Evolutionary conservation across 495 filamentous ascomycete species (phyloP).

Genomic region (Chaetomium tenue): DNA sequence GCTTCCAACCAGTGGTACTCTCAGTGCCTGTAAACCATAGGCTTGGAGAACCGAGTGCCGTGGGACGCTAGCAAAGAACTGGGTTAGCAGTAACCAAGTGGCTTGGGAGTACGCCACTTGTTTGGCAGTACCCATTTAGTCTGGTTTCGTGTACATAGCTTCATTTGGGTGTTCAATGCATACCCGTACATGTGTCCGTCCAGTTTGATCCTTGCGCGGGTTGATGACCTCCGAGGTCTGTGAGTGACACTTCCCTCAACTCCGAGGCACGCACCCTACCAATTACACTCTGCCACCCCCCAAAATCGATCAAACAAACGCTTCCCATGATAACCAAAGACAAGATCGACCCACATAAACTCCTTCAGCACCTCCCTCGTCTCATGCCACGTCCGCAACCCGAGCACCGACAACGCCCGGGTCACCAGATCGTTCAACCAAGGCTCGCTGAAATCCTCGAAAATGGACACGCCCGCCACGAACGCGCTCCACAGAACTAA

Average conservation of each 20-base stretch:
- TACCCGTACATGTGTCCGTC: conserved; percentile 7
- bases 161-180: neutral
- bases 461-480: conserved; percentile 15
- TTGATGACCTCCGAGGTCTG: no score
- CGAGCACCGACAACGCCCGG: neutral
- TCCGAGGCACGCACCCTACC: no score
- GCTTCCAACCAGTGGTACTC: conserved; percentile 36
- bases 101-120: no score
- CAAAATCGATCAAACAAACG: neutral
- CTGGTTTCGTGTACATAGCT: conserved; percentile 20
- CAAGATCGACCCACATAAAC: conserved; percentile 22
- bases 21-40: conserved; percentile 33
- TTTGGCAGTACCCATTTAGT: no score
- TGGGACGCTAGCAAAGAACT: neutral
- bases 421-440: conserved; percentile 10
- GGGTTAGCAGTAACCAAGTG: neutral
- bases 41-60: neutral
- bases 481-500: conserved; percentile 18
- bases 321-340: neutral
- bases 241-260: no score
- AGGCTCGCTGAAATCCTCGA: conserved; percentile 7
- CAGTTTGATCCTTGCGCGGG: no score
- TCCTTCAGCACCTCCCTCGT: conserved; percentile 14
- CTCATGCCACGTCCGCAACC: conserved; percentile 14
- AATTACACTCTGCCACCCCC: neutral